Base-by-base conservation (phyloP, 768 basidiomycete genomes). In the Leccinum longicurvipes region DNA sequence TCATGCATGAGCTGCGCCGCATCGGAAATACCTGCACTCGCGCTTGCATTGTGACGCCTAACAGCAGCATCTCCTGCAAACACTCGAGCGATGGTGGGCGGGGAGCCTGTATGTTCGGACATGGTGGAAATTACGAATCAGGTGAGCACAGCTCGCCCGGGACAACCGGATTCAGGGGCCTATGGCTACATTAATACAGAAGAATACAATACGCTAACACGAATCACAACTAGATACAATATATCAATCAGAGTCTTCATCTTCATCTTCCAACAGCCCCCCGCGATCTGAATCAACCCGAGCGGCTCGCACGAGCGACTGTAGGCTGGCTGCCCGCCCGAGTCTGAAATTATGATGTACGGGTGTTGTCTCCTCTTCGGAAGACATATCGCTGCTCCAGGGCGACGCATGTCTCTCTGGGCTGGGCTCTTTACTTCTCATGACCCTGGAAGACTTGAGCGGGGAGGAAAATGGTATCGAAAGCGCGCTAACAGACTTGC, bases 341-440 rank as follows among this genome's bases (percentile, higher is more conserved):
- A 42, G 47, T 44, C 51, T 63, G 10, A 54, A 58, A 19, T 65
- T 62, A 41, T 60, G 54, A 14, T 19, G 9, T 19, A 60, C 44
- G 3, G 62, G 54, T 12, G 66, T 49, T 42, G 72, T 75, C 48
- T 67, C 63, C 4, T 78, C 79, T 31, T 81, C 83, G 15, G 81
- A 81, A 11, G 83, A 84, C 52, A 79, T 84, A 62, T 85, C 83
- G 50, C 80, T 86, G 60, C 82, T 82, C 82, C 83, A 85, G 2
- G 66, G 65, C 42, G 69, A 68, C 46, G 76, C 78, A 17, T 67
- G 62, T 51, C 60, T 65, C 52, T 57, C 62, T n/a, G 72, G 58
- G 54, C 69, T 70, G 5, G 66, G 58, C 14, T 72, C 65, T 36
- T 61, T 65, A 44, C 64, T 58, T 34, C 53, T 55, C 25, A 56